Evolutionary conservation across 768 basidiomycete species (phyloP), one percentile per base, ranked within the genome.

Genomic region (Aureoboletus auriporus): DNA sequence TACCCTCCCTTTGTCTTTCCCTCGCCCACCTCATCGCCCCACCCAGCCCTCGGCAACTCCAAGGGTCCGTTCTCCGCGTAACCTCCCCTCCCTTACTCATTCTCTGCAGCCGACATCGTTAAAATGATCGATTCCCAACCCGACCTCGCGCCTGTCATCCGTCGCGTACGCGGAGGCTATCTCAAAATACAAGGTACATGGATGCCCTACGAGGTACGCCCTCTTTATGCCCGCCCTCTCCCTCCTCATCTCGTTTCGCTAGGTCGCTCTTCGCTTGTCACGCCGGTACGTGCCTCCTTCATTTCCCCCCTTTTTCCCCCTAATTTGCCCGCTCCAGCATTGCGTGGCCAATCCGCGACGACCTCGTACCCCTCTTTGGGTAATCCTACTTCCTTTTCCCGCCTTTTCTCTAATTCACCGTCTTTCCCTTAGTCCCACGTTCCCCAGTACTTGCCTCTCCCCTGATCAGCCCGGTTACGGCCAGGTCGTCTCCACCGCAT

Each of bases 121-220:
- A 90, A 89, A 66, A 92, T 93, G 80, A 82, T 93, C 59, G 91
- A 93, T 71, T 89, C 87, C 3, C 89, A 92, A 58, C 91, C 91
- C 44, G 89, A 92, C 70, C 74, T 93, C 33, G 89, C 88, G 26
- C 75, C 83, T 29, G 80, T 86, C 56, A 82, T 92, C 61, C 83
- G 90, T 49, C 79, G 89, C 51, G 89, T 93, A 29, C 82, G 89
- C 39, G 90, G 89, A 48, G 88, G 89, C 43, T 90, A 89, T 70
- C 79, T 93, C 51, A 92, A 93, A 71, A 92, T 93, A 38, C 91
- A 93, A 62, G 91, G 91, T 29, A 92, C 91, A 17, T 93, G 91
- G 91, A 88, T 93, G 83, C 90, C 90, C 30, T 93, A 87, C 68
- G 90, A 89, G 75, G 86, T 86, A 56, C 52, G 77, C 63, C 36